phyloP scores from a whole-genome alignment of 2,329 filamentous ascomycete genomes.

The Diaporthe sp. region DNA sequence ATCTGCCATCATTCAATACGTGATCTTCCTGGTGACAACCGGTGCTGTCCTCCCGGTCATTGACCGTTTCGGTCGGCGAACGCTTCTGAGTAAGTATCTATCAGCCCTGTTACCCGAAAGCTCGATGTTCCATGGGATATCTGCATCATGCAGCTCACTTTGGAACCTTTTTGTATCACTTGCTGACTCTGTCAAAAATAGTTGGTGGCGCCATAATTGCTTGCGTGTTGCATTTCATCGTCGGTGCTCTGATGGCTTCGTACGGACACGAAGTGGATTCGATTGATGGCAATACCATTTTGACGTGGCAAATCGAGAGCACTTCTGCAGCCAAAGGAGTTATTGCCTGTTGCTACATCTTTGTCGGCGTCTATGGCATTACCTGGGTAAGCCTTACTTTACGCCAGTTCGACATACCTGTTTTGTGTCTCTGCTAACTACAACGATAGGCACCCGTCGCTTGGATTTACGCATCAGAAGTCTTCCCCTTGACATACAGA shows the following conservation, averaged over 20 bases:
- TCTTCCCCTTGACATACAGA: conserved; percentile 60
- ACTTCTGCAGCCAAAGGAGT: conserved; percentile 59
- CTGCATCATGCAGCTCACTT: neutral
- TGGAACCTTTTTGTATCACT: too few species aligned
- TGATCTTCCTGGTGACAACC: conserved; percentile 67
- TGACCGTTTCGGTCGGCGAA: conserved; percentile 62
- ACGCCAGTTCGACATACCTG: neutral
- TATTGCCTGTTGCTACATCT: conserved; percentile 62
- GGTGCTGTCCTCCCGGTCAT: conserved; percentile 62
- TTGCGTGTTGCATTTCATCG: conserved; percentile 60
- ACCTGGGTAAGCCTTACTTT: conserved; percentile 45
- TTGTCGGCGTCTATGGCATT: conserved; percentile 53
- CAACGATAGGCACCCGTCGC: conserved; percentile 43
- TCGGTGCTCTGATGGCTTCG: conserved; percentile 62
- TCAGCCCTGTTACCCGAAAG: neutral
- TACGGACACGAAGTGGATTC: conserved; percentile 58
- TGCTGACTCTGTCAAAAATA: neutral
- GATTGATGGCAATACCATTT: conserved; percentile 58
- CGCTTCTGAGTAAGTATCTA: conserved; percentile 50
- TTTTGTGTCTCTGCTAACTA: neutral
- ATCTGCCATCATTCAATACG: conserved; percentile 67
- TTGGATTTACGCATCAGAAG: conserved; percentile 50
- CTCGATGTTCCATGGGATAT: too few species aligned
- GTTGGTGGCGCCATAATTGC: conserved; percentile 59
- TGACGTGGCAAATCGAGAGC: conserved; percentile 60